Percentiles rank a stretch among this genome's conserved stretches.
Evolutionary conservation across 73 alveolate genomes (phyloP).

Genomic region (Symbiodinium natans): DNA sequence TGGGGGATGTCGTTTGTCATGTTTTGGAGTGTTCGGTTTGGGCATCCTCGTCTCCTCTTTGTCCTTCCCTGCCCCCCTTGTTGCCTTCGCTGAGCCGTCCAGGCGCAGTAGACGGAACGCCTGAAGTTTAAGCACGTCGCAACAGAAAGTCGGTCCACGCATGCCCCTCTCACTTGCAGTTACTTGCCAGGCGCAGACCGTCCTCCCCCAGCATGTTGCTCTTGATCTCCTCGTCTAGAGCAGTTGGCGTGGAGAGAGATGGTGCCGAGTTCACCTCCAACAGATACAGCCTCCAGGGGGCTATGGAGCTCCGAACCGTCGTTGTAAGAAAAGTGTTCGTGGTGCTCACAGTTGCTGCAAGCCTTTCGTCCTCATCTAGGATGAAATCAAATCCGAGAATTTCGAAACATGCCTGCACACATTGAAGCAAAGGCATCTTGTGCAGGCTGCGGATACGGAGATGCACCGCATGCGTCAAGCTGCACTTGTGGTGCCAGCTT

Average conservation of each 20-base stretch:
- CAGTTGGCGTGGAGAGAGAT: constrained; percentile 42
- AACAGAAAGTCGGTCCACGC: too few relatives aligned
- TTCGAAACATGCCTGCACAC: constrained; percentile 50
- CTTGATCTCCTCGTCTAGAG: constrained; percentile 59
- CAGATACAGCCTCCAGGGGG: constrained; percentile 36
- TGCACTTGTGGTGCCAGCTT: constrained; percentile 41
- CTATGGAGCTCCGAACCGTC: neutral
- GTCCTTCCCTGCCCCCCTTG: neutral
- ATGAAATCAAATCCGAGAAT: constrained; percentile 68
- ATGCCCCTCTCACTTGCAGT: too few relatives aligned
- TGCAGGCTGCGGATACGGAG: too few relatives aligned
- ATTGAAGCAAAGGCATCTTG: too few relatives aligned
- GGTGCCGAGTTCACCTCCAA: constrained; percentile 86
- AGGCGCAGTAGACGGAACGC: constrained; percentile 50
- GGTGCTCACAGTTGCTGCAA: neutral
- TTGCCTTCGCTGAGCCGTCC: constrained; percentile 65
- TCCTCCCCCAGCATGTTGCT: constrained; percentile 34
- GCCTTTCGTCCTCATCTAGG: constrained; percentile 69
- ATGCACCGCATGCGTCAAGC: neutral
- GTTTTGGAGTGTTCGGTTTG: too few relatives aligned
- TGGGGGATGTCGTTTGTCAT: too few relatives aligned
- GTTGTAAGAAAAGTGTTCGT: too few relatives aligned
- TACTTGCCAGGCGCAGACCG: too few relatives aligned
- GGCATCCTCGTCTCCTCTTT: neutral
- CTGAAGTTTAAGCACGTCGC: too few relatives aligned